Evolutionary conservation across 352 stramenopile genomes (phyloP), one percentile per base, ranked within the genome.

Genomic region (Phytophthora idaei): DNA sequence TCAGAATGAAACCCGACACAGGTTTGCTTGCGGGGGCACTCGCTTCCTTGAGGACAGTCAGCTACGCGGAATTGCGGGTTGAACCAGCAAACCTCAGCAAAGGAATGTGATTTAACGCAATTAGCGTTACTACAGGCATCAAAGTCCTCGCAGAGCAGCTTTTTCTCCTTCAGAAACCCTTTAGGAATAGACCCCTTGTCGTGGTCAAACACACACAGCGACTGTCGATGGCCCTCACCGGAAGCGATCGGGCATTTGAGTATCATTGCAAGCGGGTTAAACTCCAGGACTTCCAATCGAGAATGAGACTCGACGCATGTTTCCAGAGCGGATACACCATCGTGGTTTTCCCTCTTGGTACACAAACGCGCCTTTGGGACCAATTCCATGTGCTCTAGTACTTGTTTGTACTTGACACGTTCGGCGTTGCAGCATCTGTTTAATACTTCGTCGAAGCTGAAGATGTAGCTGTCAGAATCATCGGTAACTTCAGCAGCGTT

Each of bases 31-130:
- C 12, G 10, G 9, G 36, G 11, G 25, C 45, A 51, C 21, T 34
- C 21, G 14, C 28, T 31, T 32, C 45, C 45, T 51, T 51, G 21
- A 32, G 45, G 45, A 7, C 45, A 51, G 0, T 51, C 28, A 28
- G 25, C 28, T 5, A 51, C 28, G 25, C 45, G 45, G 28, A 51
- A 51, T 34, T 28, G 11, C 25, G 45, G 45, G 45, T 51, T 34
- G 21, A 51, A 51, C 45, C 45, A 51, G 45, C 45, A 51, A 15
- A 31, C 45, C 25, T 51, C 45, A 34, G 28, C 45, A 31, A 51
- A 17, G 8, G 45, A 51, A 31, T 51, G 45, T 5, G 45, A 51
- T 9, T 51, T 51, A 12, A 51, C 12, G 14, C 45, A 51, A 9
- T 51, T 51, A 7, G 21, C 21, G 28, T 51, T 31, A 32, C 28